Evolutionary conservation across 1,284 basidiomycete genomes (phyloP).

Genomic region (Tetrapyrgos nigripes): DNA sequence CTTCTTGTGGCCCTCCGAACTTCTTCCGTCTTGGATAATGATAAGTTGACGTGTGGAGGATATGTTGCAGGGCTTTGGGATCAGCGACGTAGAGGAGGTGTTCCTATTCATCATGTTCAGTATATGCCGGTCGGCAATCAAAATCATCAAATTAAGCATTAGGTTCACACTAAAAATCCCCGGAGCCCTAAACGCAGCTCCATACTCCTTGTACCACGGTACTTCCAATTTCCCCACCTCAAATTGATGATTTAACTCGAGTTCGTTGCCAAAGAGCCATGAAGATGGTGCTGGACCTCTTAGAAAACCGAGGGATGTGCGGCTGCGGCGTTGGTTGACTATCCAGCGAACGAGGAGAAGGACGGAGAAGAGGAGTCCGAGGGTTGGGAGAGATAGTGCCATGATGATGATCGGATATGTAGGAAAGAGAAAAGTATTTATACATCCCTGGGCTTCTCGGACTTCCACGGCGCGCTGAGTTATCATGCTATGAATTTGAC

Average conservation of each 20-base stretch:
- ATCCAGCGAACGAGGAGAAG: constrained; percentile 6
- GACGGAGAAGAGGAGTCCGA: background rate
- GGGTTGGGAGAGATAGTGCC: background rate
- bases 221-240: constrained; percentile 39
- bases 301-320: constrained; percentile 12
- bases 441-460: too few species aligned
- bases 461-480: too few species aligned
- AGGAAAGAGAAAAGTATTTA: too few species aligned
- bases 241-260: constrained; percentile 23
- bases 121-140: background rate
- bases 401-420: too few species aligned
- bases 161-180: constrained; percentile 32
- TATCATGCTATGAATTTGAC: too few species aligned
- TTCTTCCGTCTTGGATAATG: constrained; percentile 14
- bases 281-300: constrained; percentile 16
- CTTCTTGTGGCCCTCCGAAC: background rate
- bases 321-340: background rate
- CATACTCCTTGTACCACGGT: constrained; percentile 37
- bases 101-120: constrained; percentile 4
- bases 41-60: constrained; percentile 11
- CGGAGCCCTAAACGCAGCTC: constrained; percentile 32
- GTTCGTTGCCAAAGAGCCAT: constrained; percentile 19
- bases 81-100: constrained; percentile 13
- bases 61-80: constrained; percentile 6
- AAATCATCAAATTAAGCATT: background rate